A percentile compares a stretch with the other conserved stretches of the same genome.
Evolutionary conservation across 2,329 filamentous ascomycete genomes (phyloP).

Genomic region (Neonectria magnoliae): DNA sequence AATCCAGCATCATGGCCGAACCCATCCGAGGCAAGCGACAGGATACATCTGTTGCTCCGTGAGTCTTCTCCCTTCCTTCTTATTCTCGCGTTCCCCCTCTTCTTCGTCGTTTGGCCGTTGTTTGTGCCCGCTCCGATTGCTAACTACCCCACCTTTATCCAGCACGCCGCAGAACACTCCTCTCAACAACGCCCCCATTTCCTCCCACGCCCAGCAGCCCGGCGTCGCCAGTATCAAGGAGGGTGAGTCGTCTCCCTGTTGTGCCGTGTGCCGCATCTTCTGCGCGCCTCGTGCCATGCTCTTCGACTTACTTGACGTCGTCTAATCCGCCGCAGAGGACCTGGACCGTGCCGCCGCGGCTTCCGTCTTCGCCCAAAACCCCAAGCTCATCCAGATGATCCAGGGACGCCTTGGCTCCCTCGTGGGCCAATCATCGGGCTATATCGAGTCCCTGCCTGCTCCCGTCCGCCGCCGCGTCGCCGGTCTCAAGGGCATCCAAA

Average conservation of each 20-base stretch:
- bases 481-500: slow-evolving; percentile 97
- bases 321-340: slow-evolving; percentile 72
- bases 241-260: slow-evolving; percentile 68
- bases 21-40: slow-evolving; percentile 72
- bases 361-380: slow-evolving; percentile 95
- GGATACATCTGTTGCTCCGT: slow-evolving; percentile 67
- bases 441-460: slow-evolving; percentile 93
- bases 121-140: slow-evolving; percentile 42
- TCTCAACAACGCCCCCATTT: slow-evolving; percentile 94
- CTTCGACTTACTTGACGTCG: slow-evolving; percentile 17
- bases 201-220: slow-evolving; percentile 95
- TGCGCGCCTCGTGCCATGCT: slow-evolving; percentile 1
- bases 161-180: slow-evolving; percentile 99
- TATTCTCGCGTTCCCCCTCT: slow-evolving; percentile 25
- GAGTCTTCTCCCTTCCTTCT: slow-evolving; percentile 49
- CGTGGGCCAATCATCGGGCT: slow-evolving; percentile 94
- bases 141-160: slow-evolving; percentile 59
- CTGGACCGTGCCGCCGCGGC: slow-evolving; percentile 87
- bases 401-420: slow-evolving; percentile 94
- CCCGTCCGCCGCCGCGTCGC: slow-evolving; percentile 92
- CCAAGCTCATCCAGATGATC: slow-evolving; percentile 95
- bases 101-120: slow-evolving; percentile 26
- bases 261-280: neutral
- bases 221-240: slow-evolving; percentile 96
- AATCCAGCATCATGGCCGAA: slow-evolving; percentile 65